Evolutionary conservation across 176 grass and related monocot genomes (phyloP), one percentile per base, ranked within the genome.

Genomic region (Ananas comosus): DNA sequence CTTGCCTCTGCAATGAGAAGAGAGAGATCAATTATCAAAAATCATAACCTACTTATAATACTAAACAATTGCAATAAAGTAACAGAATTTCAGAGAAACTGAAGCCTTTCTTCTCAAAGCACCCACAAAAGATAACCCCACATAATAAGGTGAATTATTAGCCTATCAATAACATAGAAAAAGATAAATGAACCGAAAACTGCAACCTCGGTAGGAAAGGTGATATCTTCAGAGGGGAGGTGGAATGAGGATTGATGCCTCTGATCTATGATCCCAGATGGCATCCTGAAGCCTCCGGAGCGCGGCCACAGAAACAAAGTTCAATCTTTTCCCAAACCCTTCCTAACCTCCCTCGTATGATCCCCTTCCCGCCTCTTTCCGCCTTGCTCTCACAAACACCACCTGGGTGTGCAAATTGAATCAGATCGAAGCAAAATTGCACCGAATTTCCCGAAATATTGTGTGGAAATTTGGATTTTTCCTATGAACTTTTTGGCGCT

Each of bases 201-300:
- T 12, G 33, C 52, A 87, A 96, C 92, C 86, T 96, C 92, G 28
- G 65, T 59, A 25, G 88, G 76, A 68, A 89, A 87, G 67, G 70
- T 57, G 80, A 88, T 56, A 53, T 89, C 92, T 64, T 96, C 83
- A 14, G 83, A 76, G 65, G 75, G 71, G 53, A 81, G 76, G 68
- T 58, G 48, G 74, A 76, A 79, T 76, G 66, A 71, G 51, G 81
- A 63, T 51, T 66, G 28, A 76, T 83, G 83, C 65, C 86, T 87
- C 69, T 87, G 88, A 80, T 96, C 86, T 86, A 91, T 91, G 67
- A 58, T 51, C 66, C 77, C 72, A 80, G 83, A 85, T 73, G 86
- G 86, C 92, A 91, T 91, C 83, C 79, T 91, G 78, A 76, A 65
- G 80, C 69, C 53, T 50, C 75, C 59, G n/a, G 53, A 72, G 67